Percentiles rank a stretch among this genome's conserved stretches.
These are phyloP conservation scores for Phytophthora ohioensis DNA, from an alignment of 352 stramenopile species.

Conservation along the genomic window DNA sequence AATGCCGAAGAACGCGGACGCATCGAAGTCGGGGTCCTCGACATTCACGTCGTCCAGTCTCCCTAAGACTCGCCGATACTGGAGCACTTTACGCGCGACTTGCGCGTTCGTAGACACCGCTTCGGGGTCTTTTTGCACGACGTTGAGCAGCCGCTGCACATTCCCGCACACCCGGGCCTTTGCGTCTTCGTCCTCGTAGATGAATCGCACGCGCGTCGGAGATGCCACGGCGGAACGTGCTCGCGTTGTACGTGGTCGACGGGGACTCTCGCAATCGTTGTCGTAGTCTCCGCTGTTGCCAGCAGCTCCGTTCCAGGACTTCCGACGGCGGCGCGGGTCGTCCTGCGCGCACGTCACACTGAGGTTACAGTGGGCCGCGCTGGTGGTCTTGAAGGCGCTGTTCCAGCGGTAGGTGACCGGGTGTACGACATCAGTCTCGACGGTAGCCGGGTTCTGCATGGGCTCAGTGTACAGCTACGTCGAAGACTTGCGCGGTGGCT, in stretches of 20 bases:
- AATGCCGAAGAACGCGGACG: conserved; percentile 53
- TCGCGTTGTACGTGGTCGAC: conserved; percentile 20
- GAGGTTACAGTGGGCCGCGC: conserved; percentile 21
- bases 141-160: conserved; percentile 45
- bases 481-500: conserved; percentile 24
- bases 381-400: conserved; percentile 18
- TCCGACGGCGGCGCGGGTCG: conserved; percentile 21
- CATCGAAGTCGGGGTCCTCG: conserved; percentile 45
- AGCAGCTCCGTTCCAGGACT: conserved; percentile 37
- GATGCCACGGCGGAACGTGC: conserved; percentile 8
- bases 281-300: background rate
- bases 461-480: conserved; percentile 13
- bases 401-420: conserved; percentile 43
- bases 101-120: conserved; percentile 40
- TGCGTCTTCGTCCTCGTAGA: conserved; percentile 49
- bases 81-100: conserved; percentile 48
- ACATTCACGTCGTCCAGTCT: conserved; percentile 46
- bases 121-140: conserved; percentile 40
- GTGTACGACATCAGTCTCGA: conserved; percentile 20
- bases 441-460: conserved; percentile 24
- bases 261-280: conserved; percentile 14
- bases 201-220: conserved; percentile 42
- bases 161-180: conserved; percentile 49
- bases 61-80: conserved; percentile 48
- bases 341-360: conserved; percentile 29